phyloP scores from a whole-genome alignment of 768 basidiomycete species.

The Ramaria rubella region DNA sequence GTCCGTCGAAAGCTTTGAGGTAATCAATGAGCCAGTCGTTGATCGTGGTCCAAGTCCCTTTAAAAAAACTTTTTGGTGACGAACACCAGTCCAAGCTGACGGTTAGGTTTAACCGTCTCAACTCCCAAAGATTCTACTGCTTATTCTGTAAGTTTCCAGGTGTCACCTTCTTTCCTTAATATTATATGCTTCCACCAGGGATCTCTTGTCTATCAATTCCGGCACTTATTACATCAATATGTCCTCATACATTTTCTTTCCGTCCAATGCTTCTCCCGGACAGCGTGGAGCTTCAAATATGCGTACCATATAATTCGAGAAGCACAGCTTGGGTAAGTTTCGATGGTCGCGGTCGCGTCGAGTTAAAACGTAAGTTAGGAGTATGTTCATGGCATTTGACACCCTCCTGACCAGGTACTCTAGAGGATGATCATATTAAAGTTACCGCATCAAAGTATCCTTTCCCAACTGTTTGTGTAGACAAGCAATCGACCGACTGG shows the following conservation, averaged over 20 bases:
- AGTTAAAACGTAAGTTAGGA: slow-evolving; percentile 75
- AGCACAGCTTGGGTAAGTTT: slow-evolving; percentile 99
- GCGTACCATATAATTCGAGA: slow-evolving; percentile 97
- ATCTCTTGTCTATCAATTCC: slow-evolving; percentile 96
- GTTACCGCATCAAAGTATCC: slow-evolving; percentile 95
- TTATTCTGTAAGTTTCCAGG: slow-evolving; percentile 67
- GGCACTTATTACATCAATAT: slow-evolving; percentile 94
- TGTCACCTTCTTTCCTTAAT: slow-evolving; percentile 7
- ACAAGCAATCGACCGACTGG: slow-evolving; percentile 98
- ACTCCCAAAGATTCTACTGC: slow-evolving; percentile 99
- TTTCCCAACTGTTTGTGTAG: slow-evolving; percentile 96
- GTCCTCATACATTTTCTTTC: slow-evolving; percentile 97
- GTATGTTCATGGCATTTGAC: not conserved
- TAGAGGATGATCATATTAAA: slow-evolving; percentile 99
- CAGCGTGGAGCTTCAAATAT: slow-evolving; percentile 95
- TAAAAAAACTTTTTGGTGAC: slow-evolving; percentile 55
- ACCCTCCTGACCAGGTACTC: no score
- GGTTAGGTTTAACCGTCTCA: slow-evolving; percentile 86
- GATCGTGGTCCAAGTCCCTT: slow-evolving; percentile 92
- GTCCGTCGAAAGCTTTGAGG: slow-evolving; percentile 94
- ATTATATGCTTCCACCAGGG: slow-evolving; percentile 86
- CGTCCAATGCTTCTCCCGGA: slow-evolving; percentile 98
- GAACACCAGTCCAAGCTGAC: slow-evolving; percentile 99
- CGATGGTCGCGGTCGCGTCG: slow-evolving; percentile 93
- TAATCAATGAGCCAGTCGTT: slow-evolving; percentile 92